Conservation (phyloP, 148 eudicot genomes). For the Fagopyrum esculentum region DNA sequence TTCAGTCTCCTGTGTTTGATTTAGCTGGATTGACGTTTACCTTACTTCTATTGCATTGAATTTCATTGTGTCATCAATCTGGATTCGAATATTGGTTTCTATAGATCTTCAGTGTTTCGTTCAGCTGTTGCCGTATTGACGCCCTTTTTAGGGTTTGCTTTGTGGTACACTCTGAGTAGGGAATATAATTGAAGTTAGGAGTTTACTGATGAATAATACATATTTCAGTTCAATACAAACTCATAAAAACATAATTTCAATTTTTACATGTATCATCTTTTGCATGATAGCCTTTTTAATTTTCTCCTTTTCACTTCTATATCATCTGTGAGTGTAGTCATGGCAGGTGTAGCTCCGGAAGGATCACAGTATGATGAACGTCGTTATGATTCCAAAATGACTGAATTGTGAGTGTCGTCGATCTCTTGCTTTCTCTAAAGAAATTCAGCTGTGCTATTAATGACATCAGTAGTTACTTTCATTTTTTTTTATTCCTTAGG, state of each 20-base stretch:
- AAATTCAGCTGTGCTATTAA: not conserved
- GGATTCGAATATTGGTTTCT: too few relatives aligned
- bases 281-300: not conserved
- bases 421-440: not conserved
- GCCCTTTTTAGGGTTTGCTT: too few relatives aligned
- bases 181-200: too few relatives aligned
- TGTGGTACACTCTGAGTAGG: too few relatives aligned
- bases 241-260: not conserved
- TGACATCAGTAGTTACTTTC: not conserved
- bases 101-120: too few relatives aligned
- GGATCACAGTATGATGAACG: constrained; percentile 58
- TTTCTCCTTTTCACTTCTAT: not conserved
- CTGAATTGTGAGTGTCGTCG: constrained; percentile 41
- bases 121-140: too few relatives aligned
- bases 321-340: constrained; percentile 28
- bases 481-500: constrained; percentile 17
- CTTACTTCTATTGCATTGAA: not conserved
- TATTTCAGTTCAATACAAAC: not conserved
- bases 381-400: constrained; percentile 54
- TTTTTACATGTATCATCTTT: not conserved
- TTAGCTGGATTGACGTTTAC: not conserved
- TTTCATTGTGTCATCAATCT: not conserved
- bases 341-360: constrained; percentile 58
- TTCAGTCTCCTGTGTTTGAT: not conserved
- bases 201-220: too few relatives aligned